Base-by-base conservation (phyloP, 495 filamentous ascomycete genomes). In the Talaromyces thailandensis region DNA sequence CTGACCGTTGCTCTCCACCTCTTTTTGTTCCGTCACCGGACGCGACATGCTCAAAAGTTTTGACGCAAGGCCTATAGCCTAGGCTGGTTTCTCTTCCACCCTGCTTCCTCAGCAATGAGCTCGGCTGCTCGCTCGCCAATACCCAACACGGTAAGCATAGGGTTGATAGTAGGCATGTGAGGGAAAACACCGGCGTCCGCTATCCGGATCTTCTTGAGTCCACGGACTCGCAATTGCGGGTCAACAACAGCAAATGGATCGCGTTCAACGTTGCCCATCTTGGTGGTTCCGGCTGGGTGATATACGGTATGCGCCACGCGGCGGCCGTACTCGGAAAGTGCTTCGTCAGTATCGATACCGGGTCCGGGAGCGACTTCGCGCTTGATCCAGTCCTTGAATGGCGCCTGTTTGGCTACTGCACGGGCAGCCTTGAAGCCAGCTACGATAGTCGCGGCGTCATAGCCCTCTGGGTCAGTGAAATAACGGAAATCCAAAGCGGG, bases 401-500 rank as follows among this genome's bases (percentile, higher is more conserved):
- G 89, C 4, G 80, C 75, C 66, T 89, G 75, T 65, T 88, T 68
- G 16, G 90, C 90, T 62, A 90, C 82, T 64, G 86, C 76, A 31
- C 89, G 86, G 4, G 89, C 89, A 5, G 84, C 86, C 67, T 82
- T 81, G 66, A 93, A 76, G 61, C 89, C 90, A n/a, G 81, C 80
- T n/a, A 92, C 89, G 43, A 93, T 80, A 57, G 90, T 91, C 57
- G 86, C 85, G 24, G 88, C 88, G 67, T 94, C 90, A 73, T 93
- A 92, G 65, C 88, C 88, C 70, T 89, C 86, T 8, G 87, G 84
- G 67, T 93, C 90, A 43, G 89, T 92, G 79, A 94, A 94, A 76
- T 93, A 94, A 60, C 86, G 81, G 84, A 94, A 94, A 73, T 94
- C 90, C 52, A 94, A 79, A 11, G 89, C 86, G 18, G 90, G 90